A percentile compares a stretch with the other conserved stretches of the same genome.
phyloP scores from a whole-genome alignment of 2,329 filamentous ascomycete species.

The Cladosporium oxysporum region DNA sequence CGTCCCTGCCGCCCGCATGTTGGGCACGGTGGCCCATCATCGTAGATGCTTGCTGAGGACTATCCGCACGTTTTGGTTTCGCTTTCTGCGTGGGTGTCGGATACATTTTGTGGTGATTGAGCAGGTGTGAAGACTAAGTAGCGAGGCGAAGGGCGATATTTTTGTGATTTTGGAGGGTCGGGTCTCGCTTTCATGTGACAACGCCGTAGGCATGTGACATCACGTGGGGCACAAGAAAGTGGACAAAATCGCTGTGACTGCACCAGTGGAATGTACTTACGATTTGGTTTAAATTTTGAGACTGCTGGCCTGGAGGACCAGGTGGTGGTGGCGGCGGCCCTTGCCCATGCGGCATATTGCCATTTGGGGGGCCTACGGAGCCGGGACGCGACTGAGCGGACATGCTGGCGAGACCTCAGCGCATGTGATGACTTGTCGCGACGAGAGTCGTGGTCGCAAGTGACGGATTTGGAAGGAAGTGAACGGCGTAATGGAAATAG shows the following conservation, averaged over 20 bases:
- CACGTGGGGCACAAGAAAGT: neutral
- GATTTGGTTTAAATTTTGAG: conserved; percentile 93
- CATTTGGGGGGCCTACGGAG: conserved; percentile 38
- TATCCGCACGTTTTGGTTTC: neutral
- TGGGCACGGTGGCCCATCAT: neutral
- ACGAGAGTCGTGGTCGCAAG: neutral
- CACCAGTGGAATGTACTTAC: conserved; percentile 57
- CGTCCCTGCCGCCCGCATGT: neutral
- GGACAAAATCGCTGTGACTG: neutral
- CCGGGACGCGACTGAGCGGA: conserved; percentile 35
- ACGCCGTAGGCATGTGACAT: neutral
- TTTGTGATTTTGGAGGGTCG: neutral
- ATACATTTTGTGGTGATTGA: neutral
- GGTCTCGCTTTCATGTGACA: neutral
- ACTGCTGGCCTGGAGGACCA: conserved; percentile 55
- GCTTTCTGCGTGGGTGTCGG: neutral
- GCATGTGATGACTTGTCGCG: neutral
- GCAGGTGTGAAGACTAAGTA: neutral
- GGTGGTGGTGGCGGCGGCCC: conserved; percentile 46
- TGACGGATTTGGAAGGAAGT: neutral
- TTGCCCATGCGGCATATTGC: conserved; percentile 42
- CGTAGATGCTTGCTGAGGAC: neutral
- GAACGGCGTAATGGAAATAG: neutral
- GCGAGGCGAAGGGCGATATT: neutral
- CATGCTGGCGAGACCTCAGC: conserved; percentile 10